phyloP scores from a whole-genome alignment of 805 yeast species.

The Metschnikowia noctiluminum region DNA sequence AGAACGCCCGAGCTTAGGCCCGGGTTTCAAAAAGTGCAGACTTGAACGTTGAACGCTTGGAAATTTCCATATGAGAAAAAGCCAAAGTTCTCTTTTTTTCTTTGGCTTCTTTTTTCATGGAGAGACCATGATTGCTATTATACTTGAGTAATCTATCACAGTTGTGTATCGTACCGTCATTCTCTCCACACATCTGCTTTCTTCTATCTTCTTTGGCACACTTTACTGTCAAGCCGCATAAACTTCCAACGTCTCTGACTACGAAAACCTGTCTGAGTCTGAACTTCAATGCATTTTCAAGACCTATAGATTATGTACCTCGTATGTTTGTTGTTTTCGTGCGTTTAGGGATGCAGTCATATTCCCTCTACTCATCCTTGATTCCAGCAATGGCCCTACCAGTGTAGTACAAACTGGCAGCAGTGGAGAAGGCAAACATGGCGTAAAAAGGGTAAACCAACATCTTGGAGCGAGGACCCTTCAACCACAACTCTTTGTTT shows the following conservation, averaged over 20 bases:
- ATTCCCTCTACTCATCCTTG: conserved; percentile 34
- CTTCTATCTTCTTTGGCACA: too few relatives aligned
- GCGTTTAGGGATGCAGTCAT: too few relatives aligned
- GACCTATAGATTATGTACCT: conserved; percentile 7
- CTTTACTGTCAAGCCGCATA: not conserved
- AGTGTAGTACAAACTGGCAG: conserved; percentile 62
- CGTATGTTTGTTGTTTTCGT: not conserved
- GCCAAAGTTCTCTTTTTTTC: too few relatives aligned
- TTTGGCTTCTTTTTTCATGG: too few relatives aligned
- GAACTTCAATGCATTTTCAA: conserved; percentile 1
- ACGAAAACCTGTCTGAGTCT: not conserved
- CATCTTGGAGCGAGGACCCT: conserved; percentile 53
- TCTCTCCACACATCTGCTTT: too few relatives aligned
- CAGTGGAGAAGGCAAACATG: conserved; percentile 62
- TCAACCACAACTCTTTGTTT: conserved; percentile 42
- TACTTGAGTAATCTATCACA: too few relatives aligned
- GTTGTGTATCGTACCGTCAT: too few relatives aligned
- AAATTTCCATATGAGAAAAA: too few relatives aligned
- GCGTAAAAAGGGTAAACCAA: conserved; percentile 78
- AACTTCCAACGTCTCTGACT: not conserved
- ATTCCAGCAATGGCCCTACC: conserved; percentile 72
- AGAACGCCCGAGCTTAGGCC: too few relatives aligned
- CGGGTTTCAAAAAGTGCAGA: too few relatives aligned
- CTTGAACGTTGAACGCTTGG: too few relatives aligned
- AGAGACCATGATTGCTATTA: too few relatives aligned